Percentiles rank a stretch among this genome's conserved stretches.
Evolutionary conservation across 1,284 basidiomycete species (phyloP).

Genomic region (Inonotus hispidus): DNA sequence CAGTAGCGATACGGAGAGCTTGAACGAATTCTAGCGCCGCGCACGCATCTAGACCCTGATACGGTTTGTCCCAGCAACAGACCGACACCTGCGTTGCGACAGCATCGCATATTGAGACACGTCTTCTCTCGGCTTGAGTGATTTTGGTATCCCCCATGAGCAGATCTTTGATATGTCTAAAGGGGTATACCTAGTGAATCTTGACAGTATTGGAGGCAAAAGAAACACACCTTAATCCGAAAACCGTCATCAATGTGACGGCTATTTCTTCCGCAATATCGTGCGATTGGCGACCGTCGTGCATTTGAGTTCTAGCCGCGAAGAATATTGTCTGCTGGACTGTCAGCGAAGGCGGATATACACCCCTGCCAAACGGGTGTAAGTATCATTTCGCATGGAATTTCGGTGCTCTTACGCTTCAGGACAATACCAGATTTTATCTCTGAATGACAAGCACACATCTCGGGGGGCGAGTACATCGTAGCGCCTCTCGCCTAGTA

Average conservation of each 20-base stretch:
- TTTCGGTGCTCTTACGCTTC: constrained; percentile 17
- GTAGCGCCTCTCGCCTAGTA: constrained; percentile 32
- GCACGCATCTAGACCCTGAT: constrained; percentile 49
- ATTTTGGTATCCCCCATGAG: constrained; percentile 47
- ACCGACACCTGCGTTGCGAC: constrained; percentile 54
- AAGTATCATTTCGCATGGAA: neutral
- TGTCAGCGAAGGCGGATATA: constrained; percentile 35
- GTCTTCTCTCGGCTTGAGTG: constrained; percentile 57
- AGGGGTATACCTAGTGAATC: neutral
- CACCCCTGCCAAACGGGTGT: constrained; percentile 22
- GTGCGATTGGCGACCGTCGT: constrained; percentile 21
- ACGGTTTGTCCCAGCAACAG: constrained; percentile 65
- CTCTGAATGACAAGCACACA: constrained; percentile 22
- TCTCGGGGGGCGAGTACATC: constrained; percentile 27
- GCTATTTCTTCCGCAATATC: constrained; percentile 28
- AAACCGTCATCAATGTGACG: constrained; percentile 34
- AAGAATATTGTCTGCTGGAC: constrained; percentile 29
- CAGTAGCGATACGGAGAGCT: constrained; percentile 51
- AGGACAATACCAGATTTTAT: constrained; percentile 21
- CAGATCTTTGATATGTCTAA: constrained; percentile 32
- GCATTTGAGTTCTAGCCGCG: constrained; percentile 24
- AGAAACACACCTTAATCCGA: constrained; percentile 31
- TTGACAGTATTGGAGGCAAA: neutral
- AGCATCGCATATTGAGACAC: constrained; percentile 72
- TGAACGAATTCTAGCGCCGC: constrained; percentile 57